Evolutionary conservation across 495 filamentous ascomycete species (phyloP).

Genomic region (Penicillium verhagenii): DNA sequence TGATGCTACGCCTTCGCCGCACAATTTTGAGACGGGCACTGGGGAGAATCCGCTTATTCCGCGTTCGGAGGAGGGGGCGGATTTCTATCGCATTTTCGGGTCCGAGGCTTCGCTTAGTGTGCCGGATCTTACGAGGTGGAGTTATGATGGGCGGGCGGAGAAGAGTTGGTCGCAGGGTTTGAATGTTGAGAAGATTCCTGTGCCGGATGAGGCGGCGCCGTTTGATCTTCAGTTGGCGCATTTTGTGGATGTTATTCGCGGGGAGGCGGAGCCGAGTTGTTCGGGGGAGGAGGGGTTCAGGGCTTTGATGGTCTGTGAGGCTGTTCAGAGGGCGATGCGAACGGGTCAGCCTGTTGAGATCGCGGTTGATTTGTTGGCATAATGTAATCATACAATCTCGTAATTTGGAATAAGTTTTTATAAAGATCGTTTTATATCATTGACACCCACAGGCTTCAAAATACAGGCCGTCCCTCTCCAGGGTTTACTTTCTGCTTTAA

Average conservation of each 20-base stretch:
- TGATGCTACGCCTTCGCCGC: constrained; percentile 51
- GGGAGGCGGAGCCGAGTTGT: constrained; percentile 43
- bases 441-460: no score
- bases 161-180: constrained; percentile 36
- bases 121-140: constrained; percentile 56
- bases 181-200: constrained; percentile 27
- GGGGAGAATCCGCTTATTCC: constrained; percentile 59
- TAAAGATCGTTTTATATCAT: no score
- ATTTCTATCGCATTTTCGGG: constrained; percentile 59
- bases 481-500: no score
- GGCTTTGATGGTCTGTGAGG: constrained; percentile 45
- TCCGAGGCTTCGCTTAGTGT: constrained; percentile 53
- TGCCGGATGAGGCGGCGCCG: constrained; percentile 43
- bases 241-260: constrained; percentile 53
- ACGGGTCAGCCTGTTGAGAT: constrained; percentile 38
- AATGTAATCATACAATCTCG: neutral
- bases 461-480: no score
- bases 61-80: constrained; percentile 26
- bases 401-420: no score
- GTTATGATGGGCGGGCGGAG: constrained; percentile 37
- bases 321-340: constrained; percentile 38
- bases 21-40: constrained; percentile 56
- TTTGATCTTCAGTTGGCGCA: constrained; percentile 57
- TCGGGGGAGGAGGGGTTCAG: constrained; percentile 44
- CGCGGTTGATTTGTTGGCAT: constrained; percentile 21